Evolutionary conservation across 768 basidiomycete species (phyloP), one percentile per base, ranked within the genome.

Genomic region (Kwoniella dejecticola): DNA sequence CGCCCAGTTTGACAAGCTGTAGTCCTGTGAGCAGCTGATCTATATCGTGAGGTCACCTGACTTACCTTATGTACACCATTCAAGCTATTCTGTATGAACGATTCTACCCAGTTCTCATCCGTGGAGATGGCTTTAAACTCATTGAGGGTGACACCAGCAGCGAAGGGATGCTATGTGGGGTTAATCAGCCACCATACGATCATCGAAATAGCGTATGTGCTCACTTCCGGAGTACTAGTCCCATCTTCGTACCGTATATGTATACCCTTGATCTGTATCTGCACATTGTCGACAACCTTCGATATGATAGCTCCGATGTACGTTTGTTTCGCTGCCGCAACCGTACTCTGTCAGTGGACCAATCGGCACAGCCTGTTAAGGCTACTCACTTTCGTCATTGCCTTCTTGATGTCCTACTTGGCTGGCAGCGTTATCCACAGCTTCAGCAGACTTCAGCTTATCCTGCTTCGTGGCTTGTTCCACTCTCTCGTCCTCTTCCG

Each of bases 221-320:
- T 71, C 78, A 93, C 93, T 27, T 89, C 91, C 29, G 94, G 94
- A 26, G 93, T 91, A 69, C 91, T 96, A 69, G 92, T 78, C 50
- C 88, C 88, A 81, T 99, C 96, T 79, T 99, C 96, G 71, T 97
- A 99, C 53, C 96, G 88, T 46, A 98, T 80, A 77, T 99, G 96
- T 44, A 99, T 91, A 70, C 96, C 95, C 80, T 89, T 91, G 62
- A 98, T 86, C 12, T 91, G 93, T 24, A 98, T 86, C 81, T 99
- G 96, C 24, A 98, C 79, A 74, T 99, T 99, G 80, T 98, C 95
- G 66, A 98, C 86, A 59, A 98, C 85, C 76, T 95, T 96, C 45
- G 88, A 84, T 42, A 88, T 86, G 47, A 98, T 80, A 17, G 91
- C 91, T 44, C 89, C 84, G 71, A 90, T 81, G 62, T 95, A 84